These are phyloP conservation scores for Karstenula rhodostoma DNA, from an alignment of 2,329 filamentous ascomycete species.

Conservation along the genomic window DNA sequence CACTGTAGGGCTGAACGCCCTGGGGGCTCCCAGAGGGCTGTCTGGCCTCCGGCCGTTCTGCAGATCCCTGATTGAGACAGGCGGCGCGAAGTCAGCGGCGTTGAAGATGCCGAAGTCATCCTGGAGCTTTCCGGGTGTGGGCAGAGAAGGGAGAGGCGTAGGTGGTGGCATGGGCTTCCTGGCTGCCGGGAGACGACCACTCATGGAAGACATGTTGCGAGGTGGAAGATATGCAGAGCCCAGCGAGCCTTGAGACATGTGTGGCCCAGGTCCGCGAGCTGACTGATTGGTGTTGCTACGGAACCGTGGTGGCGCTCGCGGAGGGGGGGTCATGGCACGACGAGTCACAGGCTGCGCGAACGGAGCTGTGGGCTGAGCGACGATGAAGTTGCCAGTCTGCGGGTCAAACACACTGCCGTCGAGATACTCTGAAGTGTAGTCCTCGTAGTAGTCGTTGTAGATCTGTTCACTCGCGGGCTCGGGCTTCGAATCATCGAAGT, in stretches of 20 bases:
- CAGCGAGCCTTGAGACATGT: conserved; percentile 59
- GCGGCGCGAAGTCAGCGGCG: conserved; percentile 87
- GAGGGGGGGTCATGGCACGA: conserved; percentile 95
- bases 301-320: conserved; percentile 69
- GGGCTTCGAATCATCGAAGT: conserved; percentile 85
- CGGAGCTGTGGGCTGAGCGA: conserved; percentile 58
- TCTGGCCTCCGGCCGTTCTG: conserved; percentile 70
- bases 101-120: conserved; percentile 77
- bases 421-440: conserved; percentile 75
- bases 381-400: conserved; percentile 70
- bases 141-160: conserved; percentile 74
- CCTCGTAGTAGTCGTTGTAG: conserved; percentile 72
- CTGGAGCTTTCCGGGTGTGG: conserved; percentile 83
- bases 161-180: conserved; percentile 75
- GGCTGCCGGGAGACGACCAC: conserved; percentile 49
- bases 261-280: conserved; percentile 45
- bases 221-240: conserved; percentile 52
- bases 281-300: conserved; percentile 43
- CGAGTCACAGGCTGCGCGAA: conserved; percentile 86
- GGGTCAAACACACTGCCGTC: conserved; percentile 66
- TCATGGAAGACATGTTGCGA: conserved; percentile 54
- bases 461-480: conserved; percentile 44
- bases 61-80: conserved; percentile 66
- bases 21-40: conserved; percentile 64
- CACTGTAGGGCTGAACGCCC: conserved; percentile 78